phyloP scores from a whole-genome alignment of 176 grass and related monocot species.

The Oryza punctata region DNA sequence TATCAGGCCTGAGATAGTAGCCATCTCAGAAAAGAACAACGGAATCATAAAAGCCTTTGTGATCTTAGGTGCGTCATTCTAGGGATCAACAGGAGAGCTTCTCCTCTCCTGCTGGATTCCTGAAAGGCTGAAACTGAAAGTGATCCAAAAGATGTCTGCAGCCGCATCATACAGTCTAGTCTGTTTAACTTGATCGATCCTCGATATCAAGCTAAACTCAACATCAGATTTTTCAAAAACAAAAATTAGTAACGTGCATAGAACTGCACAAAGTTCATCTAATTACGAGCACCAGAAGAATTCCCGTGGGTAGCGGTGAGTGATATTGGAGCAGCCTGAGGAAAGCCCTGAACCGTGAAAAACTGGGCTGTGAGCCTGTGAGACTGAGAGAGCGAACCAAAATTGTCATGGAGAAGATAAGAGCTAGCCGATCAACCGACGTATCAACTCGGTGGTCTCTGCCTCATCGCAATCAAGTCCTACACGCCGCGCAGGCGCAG shows the following conservation, averaged over 20 bases:
- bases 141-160: background rate
- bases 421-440: background rate
- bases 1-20: slow-evolving; percentile 15
- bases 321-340: too few species aligned
- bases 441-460: background rate
- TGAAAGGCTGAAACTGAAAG: background rate
- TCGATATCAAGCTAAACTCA: background rate
- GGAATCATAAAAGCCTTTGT: slow-evolving; percentile 21
- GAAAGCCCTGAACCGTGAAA: too few species aligned
- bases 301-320: background rate
- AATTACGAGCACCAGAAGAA: background rate
- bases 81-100: background rate
- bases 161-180: background rate
- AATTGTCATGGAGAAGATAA: background rate
- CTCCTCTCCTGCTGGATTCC: background rate
- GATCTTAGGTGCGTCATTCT: slow-evolving; percentile 29
- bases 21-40: background rate
- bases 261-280: background rate
- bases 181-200: background rate
- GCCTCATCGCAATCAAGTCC: background rate
- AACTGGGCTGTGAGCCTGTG: too few species aligned
- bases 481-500: background rate
- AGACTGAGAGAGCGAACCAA: background rate
- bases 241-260: background rate
- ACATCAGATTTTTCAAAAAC: background rate